Conservation (phyloP, 768 basidiomycete species). For the Steccherinum ochraceum region DNA sequence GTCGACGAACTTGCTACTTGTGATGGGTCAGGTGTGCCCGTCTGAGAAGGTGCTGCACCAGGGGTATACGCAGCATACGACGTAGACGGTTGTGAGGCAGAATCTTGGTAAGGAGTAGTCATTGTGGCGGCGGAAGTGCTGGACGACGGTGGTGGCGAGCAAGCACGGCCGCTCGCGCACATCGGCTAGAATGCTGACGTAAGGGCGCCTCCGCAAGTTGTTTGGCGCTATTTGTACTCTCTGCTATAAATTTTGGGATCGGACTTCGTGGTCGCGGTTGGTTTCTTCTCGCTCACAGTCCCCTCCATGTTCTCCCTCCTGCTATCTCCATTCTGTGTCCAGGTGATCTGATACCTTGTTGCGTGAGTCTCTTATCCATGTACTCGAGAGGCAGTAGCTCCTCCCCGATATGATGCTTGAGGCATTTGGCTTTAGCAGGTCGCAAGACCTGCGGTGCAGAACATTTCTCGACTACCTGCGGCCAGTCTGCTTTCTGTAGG, state of each 20-base stretch:
- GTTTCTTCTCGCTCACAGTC: no score
- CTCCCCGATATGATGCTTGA: conserved; percentile 65
- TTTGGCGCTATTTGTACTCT: background rate
- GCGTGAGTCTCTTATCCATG: background rate
- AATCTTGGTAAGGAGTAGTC: conserved; percentile 9
- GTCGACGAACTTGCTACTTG: conserved; percentile 16
- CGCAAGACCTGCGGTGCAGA: conserved; percentile 63
- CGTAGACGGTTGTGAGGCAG: conserved; percentile 5
- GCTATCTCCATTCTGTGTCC: background rate
- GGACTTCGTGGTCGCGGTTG: background rate
- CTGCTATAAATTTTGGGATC: background rate
- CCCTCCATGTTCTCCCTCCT: background rate
- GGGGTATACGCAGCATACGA: conserved; percentile 10
- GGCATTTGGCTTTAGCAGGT: conserved; percentile 89
- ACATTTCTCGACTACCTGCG: conserved; percentile 89
- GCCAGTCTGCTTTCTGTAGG: conserved; percentile 38
- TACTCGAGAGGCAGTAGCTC: background rate
- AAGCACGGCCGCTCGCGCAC: no score
- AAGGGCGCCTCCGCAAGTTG: background rate
- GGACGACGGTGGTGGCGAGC: no score
- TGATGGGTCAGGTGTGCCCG: conserved; percentile 13
- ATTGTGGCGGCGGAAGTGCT: no score
- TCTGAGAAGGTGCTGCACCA: conserved; percentile 4
- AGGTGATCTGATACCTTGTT: background rate
- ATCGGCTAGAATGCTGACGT: no score